Percentiles rank a stretch among this genome's conserved stretches.
Evolutionary conservation across 139 green algal species (phyloP).

Genomic region (Spirogloea muscicola): DNA sequence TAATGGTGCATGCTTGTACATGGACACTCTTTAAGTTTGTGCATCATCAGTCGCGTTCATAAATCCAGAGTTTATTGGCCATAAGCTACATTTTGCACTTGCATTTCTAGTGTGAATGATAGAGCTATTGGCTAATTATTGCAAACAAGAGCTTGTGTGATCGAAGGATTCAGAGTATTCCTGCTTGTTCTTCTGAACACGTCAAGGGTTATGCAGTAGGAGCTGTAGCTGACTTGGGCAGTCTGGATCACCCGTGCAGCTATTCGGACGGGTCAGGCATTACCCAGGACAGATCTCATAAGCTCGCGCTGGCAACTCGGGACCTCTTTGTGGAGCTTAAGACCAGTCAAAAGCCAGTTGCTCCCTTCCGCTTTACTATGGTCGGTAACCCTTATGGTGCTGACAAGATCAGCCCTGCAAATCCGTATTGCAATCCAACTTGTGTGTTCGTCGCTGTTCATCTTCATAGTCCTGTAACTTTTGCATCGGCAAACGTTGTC

Average conservation of each 20-base stretch:
- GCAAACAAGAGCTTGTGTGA: too few species aligned
- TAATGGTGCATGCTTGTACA: neutral
- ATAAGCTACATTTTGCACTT: neutral
- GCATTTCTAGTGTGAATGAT: neutral
- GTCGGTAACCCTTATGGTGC: too few species aligned
- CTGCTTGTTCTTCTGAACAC: neutral
- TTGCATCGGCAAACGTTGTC: too few species aligned
- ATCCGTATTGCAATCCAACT: too few species aligned
- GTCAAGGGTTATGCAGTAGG: neutral
- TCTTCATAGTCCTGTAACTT: too few species aligned
- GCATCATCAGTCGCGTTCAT: neutral
- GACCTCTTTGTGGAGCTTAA: slow-evolving; percentile 76
- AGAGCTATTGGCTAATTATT: neutral
- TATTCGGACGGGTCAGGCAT: slow-evolving; percentile 28
- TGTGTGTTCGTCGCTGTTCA: too few species aligned
- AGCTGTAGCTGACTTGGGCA: neutral
- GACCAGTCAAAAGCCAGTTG: slow-evolving; percentile 57
- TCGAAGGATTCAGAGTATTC: too few species aligned
- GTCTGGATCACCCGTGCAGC: slow-evolving; percentile 10
- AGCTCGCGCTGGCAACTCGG: slow-evolving; percentile 57
- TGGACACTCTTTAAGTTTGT: neutral
- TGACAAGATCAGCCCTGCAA: too few species aligned
- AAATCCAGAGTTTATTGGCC: neutral
- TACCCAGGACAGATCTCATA: slow-evolving; percentile 29
- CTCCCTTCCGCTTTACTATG: slow-evolving; percentile 76